Conservation (phyloP, 805 yeast species). For the Trichomonascus vanleenenianus region DNA sequence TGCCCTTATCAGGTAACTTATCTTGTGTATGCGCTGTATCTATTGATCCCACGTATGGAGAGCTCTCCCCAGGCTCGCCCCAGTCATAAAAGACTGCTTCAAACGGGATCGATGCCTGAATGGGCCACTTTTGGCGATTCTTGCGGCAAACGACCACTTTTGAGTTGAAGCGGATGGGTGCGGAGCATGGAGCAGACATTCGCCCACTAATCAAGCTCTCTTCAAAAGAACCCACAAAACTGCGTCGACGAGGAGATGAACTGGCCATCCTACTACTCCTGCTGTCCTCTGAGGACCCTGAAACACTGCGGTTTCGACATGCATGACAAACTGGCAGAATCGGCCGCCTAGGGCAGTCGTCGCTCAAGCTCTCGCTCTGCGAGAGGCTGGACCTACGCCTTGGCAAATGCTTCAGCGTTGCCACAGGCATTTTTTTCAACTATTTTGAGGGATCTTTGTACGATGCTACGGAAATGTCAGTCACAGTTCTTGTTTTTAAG, state of each 20-base stretch:
- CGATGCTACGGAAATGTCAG: no score
- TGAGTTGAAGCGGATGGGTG: conserved; percentile 20
- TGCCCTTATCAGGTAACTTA: neutral
- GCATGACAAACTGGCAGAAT: no score
- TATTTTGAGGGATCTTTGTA: no score
- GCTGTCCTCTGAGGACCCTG: no score
- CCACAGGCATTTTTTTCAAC: no score
- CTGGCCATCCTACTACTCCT: no score
- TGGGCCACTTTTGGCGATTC: conserved; percentile 19
- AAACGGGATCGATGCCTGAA: conserved; percentile 21
- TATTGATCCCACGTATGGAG: conserved; percentile 24
- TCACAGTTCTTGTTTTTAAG: no score
- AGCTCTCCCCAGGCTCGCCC: conserved; percentile 15
- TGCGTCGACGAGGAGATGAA: neutral
- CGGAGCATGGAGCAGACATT: conserved; percentile 24
- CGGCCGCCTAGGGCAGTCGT: no score
- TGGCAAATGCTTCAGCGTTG: no score
- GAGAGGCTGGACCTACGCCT: no score
- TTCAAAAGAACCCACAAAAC: conserved; percentile 29
- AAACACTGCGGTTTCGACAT: no score
- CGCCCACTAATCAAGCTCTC: conserved; percentile 27
- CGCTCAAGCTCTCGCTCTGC: no score
- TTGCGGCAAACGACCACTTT: conserved; percentile 17
- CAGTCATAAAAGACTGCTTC: conserved; percentile 27
- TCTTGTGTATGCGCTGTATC: neutral